phyloP scores from a whole-genome alignment of 805 yeast species.

The Isabelozyma heimii region DNA sequence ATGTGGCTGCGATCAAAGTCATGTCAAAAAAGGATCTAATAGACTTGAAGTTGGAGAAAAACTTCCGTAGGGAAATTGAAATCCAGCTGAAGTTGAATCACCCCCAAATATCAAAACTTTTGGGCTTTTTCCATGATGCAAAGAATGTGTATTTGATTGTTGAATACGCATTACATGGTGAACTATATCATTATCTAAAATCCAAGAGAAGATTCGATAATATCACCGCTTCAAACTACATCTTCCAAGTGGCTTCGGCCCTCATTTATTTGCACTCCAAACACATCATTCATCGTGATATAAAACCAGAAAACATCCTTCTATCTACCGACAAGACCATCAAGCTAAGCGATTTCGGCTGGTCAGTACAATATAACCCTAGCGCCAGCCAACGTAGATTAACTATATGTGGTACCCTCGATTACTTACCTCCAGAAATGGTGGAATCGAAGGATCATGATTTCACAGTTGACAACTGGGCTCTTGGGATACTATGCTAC shows the following conservation, averaged over 20 bases:
- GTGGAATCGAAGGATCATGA: constrained; percentile 81
- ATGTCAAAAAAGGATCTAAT: constrained; percentile 82
- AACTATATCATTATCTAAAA: constrained; percentile 72
- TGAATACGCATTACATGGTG: constrained; percentile 86
- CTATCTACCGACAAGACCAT: constrained; percentile 72
- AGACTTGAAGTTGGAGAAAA: constrained; percentile 74
- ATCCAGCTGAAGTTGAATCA: constrained; percentile 81
- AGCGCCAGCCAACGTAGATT: constrained; percentile 43
- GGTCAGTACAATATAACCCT: constrained; percentile 65
- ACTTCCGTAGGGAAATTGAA: constrained; percentile 87
- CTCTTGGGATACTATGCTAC: constrained; percentile 81
- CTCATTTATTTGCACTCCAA: constrained; percentile 73
- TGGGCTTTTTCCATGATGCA: constrained; percentile 81
- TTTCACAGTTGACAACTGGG: constrained; percentile 84
- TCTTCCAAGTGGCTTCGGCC: constrained; percentile 81
- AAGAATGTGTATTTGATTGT: constrained; percentile 77
- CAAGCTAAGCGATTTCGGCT: constrained; percentile 92
- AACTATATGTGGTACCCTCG: constrained; percentile 93
- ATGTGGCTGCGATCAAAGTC: constrained; percentile 84
- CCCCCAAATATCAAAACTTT: constrained; percentile 74
- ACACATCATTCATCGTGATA: constrained; percentile 84
- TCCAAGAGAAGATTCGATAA: constrained; percentile 70
- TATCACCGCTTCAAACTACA: constrained; percentile 70
- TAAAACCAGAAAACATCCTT: constrained; percentile 90
- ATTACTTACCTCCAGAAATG: constrained; percentile 94